These are phyloP conservation scores for Ampelomyces quisqualis DNA, from an alignment of 2,329 filamentous ascomycete genomes.

Conservation along the genomic window DNA sequence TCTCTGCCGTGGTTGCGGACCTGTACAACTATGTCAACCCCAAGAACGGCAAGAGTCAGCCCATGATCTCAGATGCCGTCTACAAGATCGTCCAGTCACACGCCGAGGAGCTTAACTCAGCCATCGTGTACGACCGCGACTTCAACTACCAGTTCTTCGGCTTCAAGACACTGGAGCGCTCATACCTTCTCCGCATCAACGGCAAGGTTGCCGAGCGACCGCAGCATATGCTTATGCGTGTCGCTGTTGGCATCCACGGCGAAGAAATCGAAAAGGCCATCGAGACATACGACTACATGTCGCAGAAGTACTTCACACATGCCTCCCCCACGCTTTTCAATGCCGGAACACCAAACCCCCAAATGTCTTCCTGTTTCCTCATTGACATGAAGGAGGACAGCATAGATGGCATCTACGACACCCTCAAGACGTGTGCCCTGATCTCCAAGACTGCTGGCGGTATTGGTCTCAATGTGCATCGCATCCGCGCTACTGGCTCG, in stretches of 20 bases:
- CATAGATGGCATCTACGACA: conserved; percentile 99
- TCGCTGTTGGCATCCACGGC: conserved; percentile 93
- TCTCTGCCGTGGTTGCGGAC: conserved; percentile 91
- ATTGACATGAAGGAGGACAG: conserved; percentile 99
- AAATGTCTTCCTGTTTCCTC: conserved; percentile 97
- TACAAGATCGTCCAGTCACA: conserved; percentile 95
- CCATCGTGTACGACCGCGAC: conserved; percentile 98
- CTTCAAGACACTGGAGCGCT: conserved; percentile 98
- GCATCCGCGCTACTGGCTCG: conserved; percentile 93
- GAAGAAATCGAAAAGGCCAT: conserved; percentile 92
- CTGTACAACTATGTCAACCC: conserved; percentile 96
- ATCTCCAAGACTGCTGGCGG: conserved; percentile 99
- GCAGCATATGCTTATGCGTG: conserved; percentile 99
- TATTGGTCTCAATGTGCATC: conserved; percentile 94
- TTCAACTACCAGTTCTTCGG: conserved; percentile 99
- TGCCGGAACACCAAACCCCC: conserved; percentile 89
- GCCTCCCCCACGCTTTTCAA: conserved; percentile 98
- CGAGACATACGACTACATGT: conserved; percentile 99
- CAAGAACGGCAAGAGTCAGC: conserved; percentile 77
- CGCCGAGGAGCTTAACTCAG: conserved; percentile 95
- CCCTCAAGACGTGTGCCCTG: conserved; percentile 98
- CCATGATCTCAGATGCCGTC: conserved; percentile 91
- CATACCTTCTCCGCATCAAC: conserved; percentile 92
- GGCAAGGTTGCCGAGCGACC: conserved; percentile 96
- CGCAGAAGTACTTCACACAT: conserved; percentile 96